phyloP scores from a whole-genome alignment of 345 rosid genomes.

The Rhodamnia rubescens region DNA sequence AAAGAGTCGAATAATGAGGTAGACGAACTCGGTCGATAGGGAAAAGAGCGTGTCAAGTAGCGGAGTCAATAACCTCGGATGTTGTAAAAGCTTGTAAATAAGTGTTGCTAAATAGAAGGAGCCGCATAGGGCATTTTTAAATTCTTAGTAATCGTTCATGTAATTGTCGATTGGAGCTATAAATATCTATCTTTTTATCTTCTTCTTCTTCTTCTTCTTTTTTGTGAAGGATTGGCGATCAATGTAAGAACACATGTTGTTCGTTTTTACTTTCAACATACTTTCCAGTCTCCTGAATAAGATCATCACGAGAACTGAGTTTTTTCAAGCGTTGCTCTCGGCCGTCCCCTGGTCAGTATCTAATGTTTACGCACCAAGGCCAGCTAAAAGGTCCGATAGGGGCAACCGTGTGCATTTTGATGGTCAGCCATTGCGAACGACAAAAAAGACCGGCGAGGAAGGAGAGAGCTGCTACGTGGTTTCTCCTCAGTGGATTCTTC shows the following conservation, averaged over 20 bases:
- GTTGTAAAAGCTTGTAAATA: background rate
- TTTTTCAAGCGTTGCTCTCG: background rate
- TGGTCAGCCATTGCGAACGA: too few relatives aligned
- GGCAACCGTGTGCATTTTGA: too few relatives aligned
- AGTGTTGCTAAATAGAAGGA: background rate
- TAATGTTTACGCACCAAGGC: too few relatives aligned
- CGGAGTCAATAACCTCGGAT: background rate
- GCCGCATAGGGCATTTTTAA: background rate
- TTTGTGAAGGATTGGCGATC: too few relatives aligned
- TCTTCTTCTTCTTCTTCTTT: too few relatives aligned
- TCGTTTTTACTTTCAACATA: too few relatives aligned
- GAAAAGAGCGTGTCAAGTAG: background rate
- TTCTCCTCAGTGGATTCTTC: too few relatives aligned
- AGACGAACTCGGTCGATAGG: accelerated
- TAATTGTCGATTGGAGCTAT: background rate
- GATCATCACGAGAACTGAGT: background rate
- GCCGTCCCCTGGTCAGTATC: background rate
- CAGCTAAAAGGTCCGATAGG: too few relatives aligned
- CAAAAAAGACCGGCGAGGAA: too few relatives aligned
- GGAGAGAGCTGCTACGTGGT: too few relatives aligned
- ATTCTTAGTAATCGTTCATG: background rate
- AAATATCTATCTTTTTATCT: background rate
- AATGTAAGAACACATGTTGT: too few relatives aligned
- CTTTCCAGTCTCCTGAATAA: too few relatives aligned
- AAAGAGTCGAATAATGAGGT: background rate